Base-by-base conservation (phyloP, 2,329 filamentous ascomycete species). In the Coniochaeta prunicola region DNA sequence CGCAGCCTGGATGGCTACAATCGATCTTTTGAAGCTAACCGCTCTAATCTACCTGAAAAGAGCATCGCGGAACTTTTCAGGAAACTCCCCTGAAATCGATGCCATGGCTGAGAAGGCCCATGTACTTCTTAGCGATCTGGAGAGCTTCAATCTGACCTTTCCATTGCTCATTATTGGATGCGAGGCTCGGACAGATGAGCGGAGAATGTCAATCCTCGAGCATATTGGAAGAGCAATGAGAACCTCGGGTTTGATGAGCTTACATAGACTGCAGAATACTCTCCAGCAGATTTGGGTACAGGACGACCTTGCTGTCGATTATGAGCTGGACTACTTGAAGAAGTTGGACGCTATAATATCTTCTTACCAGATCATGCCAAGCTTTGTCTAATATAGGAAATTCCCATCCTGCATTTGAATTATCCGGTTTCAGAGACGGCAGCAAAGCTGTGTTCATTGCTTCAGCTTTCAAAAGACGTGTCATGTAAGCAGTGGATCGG, bases 151-250 rank as follows among this genome's bases (percentile, higher is more conserved):
- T 33, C 58, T 59, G 10, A 59, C 64, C 19, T 67, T 68, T 59
- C 66, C 68, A 50, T 59, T 70, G 17, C 62, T 68, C 40, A 64
- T 70, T 59, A 58, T 68, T 53, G 63, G 64, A 55, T 69, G 68
- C 57, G 67, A 69, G 57, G 67, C 67, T 53, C 60, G 65, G 42
- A 63, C 58, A 57, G 68, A 69, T 61, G 59, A 57, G 24, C 62
- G 64, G 59, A 62, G 65, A 59, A 59, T 64, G 28, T 61, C 33
- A 17, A 59, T 63, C 55, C 60, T 64, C 13, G 57, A 56, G 40
- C 53, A 60, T 58, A 61, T 64, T 58, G 58, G 59, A 59, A 64
- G 57, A 56, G 53, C 53, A 56, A 56, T 26, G 53, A 56, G 34
- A 38, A 38, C 53, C 33, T 56, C 53, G 53, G 40, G 2, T 56